Evolutionary conservation across 2,329 filamentous ascomycete species (phyloP).

Genomic region (Ceratocystis cacaofunesta): DNA sequence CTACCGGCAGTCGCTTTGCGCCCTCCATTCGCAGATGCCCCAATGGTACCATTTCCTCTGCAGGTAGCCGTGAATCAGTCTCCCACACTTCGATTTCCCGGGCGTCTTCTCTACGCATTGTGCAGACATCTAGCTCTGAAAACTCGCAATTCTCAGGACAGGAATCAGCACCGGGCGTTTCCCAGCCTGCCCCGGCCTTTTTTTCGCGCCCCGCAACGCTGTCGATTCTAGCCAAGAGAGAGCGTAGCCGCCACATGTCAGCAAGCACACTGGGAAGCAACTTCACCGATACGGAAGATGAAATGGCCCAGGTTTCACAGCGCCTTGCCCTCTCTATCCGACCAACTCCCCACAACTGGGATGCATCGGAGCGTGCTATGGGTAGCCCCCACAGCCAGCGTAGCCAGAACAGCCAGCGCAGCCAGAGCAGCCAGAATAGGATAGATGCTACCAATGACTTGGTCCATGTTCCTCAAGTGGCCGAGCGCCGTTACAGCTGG

Average conservation of each 20-base stretch:
- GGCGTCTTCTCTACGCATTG: not conserved
- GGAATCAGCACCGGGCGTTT: not conserved
- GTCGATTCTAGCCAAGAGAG: not conserved
- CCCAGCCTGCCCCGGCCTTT: not conserved
- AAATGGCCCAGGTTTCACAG: not conserved
- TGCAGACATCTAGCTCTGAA: not conserved
- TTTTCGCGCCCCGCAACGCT: not conserved
- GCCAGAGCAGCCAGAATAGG: slow-evolving; percentile 31
- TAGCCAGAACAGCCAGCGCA: slow-evolving; percentile 31
- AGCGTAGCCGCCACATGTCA: slow-evolving; percentile 17
- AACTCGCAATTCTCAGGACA: not conserved
- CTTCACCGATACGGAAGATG: slow-evolving; percentile 34
- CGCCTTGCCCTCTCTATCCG: slow-evolving; percentile 8
- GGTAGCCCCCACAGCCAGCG: slow-evolving; percentile 18
- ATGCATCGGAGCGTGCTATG: not conserved
- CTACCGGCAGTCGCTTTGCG: not conserved
- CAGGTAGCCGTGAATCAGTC: not conserved
- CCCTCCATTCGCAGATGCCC: not conserved
- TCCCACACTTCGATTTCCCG: slow-evolving; percentile 2
- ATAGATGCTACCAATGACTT: slow-evolving; percentile 32
- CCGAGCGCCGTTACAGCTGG: slow-evolving; percentile 38
- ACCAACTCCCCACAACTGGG: slow-evolving; percentile 19
- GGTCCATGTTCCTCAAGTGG: slow-evolving; percentile 37
- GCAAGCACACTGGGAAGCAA: slow-evolving; percentile 35
- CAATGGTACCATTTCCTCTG: slow-evolving; percentile 1